phyloP scores from a whole-genome alignment of 2,329 filamentous ascomycete species.

The Fusarium sp. region DNA sequence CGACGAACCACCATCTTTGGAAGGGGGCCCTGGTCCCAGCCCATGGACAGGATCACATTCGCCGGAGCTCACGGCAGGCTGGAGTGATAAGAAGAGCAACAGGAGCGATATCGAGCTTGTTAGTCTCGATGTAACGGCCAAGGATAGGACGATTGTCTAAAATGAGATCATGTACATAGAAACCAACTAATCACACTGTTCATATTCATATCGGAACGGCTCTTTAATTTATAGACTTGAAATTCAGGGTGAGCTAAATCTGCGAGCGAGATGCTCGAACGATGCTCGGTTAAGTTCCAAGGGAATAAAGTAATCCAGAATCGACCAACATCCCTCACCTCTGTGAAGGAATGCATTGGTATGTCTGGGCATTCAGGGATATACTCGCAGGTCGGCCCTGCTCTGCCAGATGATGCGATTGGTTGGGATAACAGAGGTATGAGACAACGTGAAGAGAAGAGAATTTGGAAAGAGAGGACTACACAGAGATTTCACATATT shows the following conservation, averaged over 20 bases:
- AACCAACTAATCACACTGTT: not conserved
- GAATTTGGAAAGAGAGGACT: not conserved
- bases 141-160: not conserved
- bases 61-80: not conserved
- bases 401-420: not conserved
- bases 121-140: not conserved
- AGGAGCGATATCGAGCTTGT: slow-evolving; percentile 20
- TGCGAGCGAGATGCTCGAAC: not conserved
- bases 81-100: slow-evolving; percentile 26
- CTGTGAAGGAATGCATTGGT: not conserved
- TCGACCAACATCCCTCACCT: not conserved
- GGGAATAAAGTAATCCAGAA: not conserved
- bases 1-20: slow-evolving; percentile 17
- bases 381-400: not conserved
- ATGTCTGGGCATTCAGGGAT: not conserved
- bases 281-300: not conserved
- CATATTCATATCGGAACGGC: not conserved
- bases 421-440: not conserved
- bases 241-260: not conserved
- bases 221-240: not conserved
- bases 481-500: rapidly evolving
- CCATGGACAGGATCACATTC: not conserved
- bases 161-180: not conserved
- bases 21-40: not conserved
- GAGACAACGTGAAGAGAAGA: not conserved